phyloP scores from a whole-genome alignment of 345 rosid species.

The Stellera chamaejasme region DNA sequence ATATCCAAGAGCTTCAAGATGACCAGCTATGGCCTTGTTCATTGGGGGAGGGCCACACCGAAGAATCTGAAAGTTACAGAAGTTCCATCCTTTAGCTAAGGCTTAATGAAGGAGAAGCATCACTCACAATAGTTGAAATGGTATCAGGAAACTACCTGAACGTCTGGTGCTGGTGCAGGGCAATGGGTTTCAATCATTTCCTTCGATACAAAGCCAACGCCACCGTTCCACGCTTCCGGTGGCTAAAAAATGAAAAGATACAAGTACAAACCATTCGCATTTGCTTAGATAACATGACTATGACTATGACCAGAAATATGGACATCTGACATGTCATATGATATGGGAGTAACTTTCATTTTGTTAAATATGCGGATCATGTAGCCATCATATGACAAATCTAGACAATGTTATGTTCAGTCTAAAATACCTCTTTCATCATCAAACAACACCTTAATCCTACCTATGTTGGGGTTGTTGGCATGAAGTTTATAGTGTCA shows the following conservation, averaged over 20 bases:
- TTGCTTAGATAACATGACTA: too few species aligned
- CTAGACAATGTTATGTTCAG: too few species aligned
- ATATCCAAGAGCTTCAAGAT: conserved; percentile 52
- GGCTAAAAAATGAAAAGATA: conserved; percentile 21
- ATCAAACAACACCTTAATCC: too few species aligned
- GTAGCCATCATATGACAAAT: too few species aligned
- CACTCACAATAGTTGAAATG: too few species aligned
- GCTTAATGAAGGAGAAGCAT: too few species aligned
- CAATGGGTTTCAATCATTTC: conserved; percentile 50
- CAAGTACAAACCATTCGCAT: background rate
- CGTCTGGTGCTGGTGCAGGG: conserved; percentile 50
- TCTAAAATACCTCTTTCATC: too few species aligned
- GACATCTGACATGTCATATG: background rate
- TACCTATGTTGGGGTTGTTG: too few species aligned
- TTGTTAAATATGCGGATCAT: too few species aligned
- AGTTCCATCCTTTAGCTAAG: background rate
- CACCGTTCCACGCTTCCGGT: conserved; percentile 53
- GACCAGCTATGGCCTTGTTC: conserved; percentile 61
- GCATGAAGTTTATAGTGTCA: too few species aligned
- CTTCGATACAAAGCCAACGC: conserved; percentile 50
- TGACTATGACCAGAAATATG: background rate
- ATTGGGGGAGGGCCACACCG: conserved; percentile 59
- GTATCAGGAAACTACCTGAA: conserved; percentile 25
- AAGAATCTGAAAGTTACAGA: conserved; percentile 27
- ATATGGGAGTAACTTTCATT: too few species aligned